Base-by-base conservation (phyloP, 768 basidiomycete species). In the Erythrobasidium yunnanense region DNA sequence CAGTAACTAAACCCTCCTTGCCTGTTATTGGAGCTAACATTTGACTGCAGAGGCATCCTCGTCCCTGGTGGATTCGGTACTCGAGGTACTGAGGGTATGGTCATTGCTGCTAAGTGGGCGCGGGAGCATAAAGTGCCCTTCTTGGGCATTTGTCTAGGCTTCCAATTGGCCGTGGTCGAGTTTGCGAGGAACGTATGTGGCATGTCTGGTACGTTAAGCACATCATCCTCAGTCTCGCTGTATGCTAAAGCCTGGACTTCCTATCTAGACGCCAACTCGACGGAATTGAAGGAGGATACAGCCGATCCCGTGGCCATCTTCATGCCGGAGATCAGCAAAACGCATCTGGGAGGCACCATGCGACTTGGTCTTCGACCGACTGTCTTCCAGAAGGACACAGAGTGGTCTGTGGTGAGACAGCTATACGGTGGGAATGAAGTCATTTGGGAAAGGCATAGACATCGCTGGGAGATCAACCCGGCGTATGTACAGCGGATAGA, bases 261-360 rank as follows among this genome's bases (percentile, higher is more conserved):
- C 5, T 23, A 0, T 50, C 17, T 74, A 87, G 90, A 83, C 63
- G 90, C 93, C 4, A 87, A 85, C 51, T 97, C 93, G 2, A 78
- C 83, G 30, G 93, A 99, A 76, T 87, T 97, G 71, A 77, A 81
- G 42, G 73, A 82, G 2, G 65, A 71, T 7, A 74, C 75, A 8
- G 57, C 66, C 15, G 42, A 74, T 33, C 87, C 87, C 1, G 81
- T 91, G 63, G 80, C 96, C 77, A 81, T 97, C 71, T 97, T 92
- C 82, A 99, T 99, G 95, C 95, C 95, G 18, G 95, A 99, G 76
- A 88, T 99, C 71, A 95, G 90, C 11, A 87, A 86, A 75, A 96
- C 92, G 13, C 91, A 97, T 70, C 90, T 97, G 84, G 95, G 95
- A 55, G 95, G 95, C 22, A 99, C 93, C n/a, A 99, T 99, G 95